Conservation (phyloP, 176 grass and related monocot species). For the Sorghum bicolor region Sorghum_bicolor_NCBIv3 NC_012871.2:76316501-76317000, state of each 20-base stretch:
- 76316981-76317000: not conserved
- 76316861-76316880: not conserved
- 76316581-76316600: conserved; percentile 67
- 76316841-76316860: not conserved
- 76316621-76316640: conserved; percentile 69
- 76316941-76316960: not conserved
- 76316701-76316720: conserved; percentile 41
- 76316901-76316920: not conserved
- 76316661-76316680: conserved; percentile 81
- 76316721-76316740: not conserved
- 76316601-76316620: conserved; percentile 65
- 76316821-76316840: not conserved
- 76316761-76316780: conserved; percentile 77
- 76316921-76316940: not conserved
- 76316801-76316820: conserved; percentile 85
- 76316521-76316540: conserved; percentile 48
- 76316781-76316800: conserved; percentile 93
- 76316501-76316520: not conserved
- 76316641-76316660: conserved; percentile 18
- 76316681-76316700: conserved; percentile 95
- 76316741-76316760: conserved; percentile 77
- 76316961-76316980: not conserved
- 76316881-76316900: no score
- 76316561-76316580: conserved; percentile 46
- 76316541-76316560: conserved; percentile 61